phyloP scores from a whole-genome alignment of 345 rosid genomes.

The Euclidium syriacum region DNA sequence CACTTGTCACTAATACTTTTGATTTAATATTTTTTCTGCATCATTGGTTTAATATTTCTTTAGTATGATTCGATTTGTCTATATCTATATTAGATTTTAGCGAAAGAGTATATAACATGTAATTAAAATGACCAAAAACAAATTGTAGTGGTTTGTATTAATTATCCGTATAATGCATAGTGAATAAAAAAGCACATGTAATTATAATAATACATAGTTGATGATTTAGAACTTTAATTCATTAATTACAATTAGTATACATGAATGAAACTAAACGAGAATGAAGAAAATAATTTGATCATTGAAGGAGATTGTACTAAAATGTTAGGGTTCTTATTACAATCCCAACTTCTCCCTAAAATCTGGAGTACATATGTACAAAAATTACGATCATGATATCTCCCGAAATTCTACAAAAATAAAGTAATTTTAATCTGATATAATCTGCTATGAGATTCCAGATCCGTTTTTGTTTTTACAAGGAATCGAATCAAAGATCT shows the following conservation, averaged over 20 bases:
- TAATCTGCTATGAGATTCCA: neutral
- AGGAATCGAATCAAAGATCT: conserved; percentile 19
- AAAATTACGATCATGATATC: neutral
- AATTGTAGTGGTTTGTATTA: no score
- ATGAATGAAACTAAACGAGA: neutral
- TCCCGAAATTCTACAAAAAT: conserved; percentile 1
- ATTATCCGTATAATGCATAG: no score
- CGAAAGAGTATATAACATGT: no score
- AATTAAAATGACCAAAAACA: no score
- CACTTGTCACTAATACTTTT: neutral
- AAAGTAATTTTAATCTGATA: neutral
- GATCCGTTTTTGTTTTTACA: neutral
- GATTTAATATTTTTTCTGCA: neutral
- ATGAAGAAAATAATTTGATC: neutral
- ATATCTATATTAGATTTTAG: neutral
- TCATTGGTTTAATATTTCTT: neutral
- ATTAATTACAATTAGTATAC: neutral
- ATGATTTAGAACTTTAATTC: no score
- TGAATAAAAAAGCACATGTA: no score
- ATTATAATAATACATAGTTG: no score
- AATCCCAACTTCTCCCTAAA: neutral
- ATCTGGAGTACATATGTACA: conserved; percentile 5
- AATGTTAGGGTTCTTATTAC: neutral
- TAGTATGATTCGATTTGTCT: neutral
- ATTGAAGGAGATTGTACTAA: neutral